Percentiles rank a stretch among this genome's conserved stretches.
Evolutionary conservation across 2,329 filamentous ascomycete species (phyloP).

Genomic region (Colletotrichum incanum): DNA sequence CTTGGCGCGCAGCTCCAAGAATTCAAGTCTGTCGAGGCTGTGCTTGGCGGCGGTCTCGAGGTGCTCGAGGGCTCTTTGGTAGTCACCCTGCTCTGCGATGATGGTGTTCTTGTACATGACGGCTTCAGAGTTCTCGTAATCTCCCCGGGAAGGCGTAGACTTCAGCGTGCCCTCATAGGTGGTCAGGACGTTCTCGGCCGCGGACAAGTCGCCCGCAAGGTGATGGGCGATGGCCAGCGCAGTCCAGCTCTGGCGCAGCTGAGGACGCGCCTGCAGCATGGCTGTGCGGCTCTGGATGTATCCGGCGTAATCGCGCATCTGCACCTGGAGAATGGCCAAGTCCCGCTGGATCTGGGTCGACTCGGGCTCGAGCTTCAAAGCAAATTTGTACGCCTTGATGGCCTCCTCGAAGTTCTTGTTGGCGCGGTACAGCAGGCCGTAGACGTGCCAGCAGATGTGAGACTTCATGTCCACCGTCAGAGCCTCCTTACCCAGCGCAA

Average conservation of each 20-base stretch:
- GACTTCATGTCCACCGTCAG: slow-evolving; percentile 98
- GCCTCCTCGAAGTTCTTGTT: slow-evolving; percentile 99
- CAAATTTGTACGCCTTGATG: slow-evolving; percentile 99
- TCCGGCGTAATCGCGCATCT: slow-evolving; percentile 95
- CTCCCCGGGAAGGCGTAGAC: slow-evolving; percentile 79
- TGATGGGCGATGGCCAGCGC: slow-evolving; percentile 96
- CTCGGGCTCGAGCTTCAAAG: slow-evolving; percentile 92
- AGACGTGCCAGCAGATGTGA: slow-evolving; percentile 99
- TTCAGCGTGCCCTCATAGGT: slow-evolving; percentile 97
- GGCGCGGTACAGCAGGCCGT: slow-evolving; percentile 91
- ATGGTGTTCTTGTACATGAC: slow-evolving; percentile 95
- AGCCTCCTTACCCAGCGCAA: slow-evolving; percentile 91
- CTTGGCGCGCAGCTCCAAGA: slow-evolving; percentile 88
- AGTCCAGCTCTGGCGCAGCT: slow-evolving; percentile 94
- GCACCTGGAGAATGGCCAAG: slow-evolving; percentile 91
- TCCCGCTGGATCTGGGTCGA: slow-evolving; percentile 95
- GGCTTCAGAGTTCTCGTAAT: slow-evolving; percentile 95
- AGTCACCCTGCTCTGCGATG: slow-evolving; percentile 91
- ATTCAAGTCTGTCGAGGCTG: slow-evolving; percentile 86
- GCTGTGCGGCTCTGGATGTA: slow-evolving; percentile 90
- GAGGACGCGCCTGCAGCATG: slow-evolving; percentile 89
- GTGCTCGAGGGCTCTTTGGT: slow-evolving; percentile 87
- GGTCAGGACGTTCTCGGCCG: slow-evolving; percentile 91
- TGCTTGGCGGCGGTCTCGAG: slow-evolving; percentile 83
- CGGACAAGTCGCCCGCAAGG: slow-evolving; percentile 84